Conservation (phyloP, 352 stramenopile species). For the Nothophytophthora sp. region DNA sequence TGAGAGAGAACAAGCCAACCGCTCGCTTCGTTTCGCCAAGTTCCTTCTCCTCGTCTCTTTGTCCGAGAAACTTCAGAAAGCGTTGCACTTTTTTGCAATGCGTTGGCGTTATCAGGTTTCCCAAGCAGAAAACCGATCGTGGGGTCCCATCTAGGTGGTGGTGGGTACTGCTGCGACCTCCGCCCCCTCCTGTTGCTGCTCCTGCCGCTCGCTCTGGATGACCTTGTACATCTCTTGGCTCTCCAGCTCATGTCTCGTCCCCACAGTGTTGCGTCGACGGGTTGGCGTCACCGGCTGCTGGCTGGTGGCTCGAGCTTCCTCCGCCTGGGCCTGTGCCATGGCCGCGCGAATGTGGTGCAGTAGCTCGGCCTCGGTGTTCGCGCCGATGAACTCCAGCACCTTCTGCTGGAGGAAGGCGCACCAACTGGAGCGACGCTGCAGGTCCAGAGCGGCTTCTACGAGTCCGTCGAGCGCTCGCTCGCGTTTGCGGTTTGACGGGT, state of each 20-base stretch:
- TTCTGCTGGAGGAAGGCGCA: conserved; percentile 56
- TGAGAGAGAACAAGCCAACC: too few relatives aligned
- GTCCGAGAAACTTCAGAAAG: too few relatives aligned
- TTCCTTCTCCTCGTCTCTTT: too few relatives aligned
- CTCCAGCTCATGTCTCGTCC: conserved; percentile 57
- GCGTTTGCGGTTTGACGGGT: conserved; percentile 66
- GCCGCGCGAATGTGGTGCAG: conserved; percentile 40
- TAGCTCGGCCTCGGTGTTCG: conserved; percentile 36
- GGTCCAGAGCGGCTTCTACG: conserved; percentile 40
- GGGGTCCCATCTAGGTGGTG: too few relatives aligned
- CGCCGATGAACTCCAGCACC: conserved; percentile 45
- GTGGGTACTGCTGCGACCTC: too few relatives aligned
- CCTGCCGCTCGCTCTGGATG: conserved; percentile 15
- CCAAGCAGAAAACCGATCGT: too few relatives aligned
- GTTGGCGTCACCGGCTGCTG: conserved; percentile 2
- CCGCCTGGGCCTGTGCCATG: conserved; percentile 13
- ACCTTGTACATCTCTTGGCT: conserved; percentile 59
- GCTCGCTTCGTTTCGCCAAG: too few relatives aligned
- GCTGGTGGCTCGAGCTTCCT: conserved; percentile 16
- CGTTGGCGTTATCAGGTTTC: too few relatives aligned
- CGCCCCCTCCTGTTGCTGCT: conserved; percentile 13
- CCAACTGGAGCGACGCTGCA: conserved; percentile 53
- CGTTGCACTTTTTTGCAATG: too few relatives aligned
- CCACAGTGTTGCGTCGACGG: conserved; percentile 40
- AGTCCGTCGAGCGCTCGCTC: conserved; percentile 42